Evolutionary conservation across 345 rosid species (phyloP).

Genomic region (Gossypium stocksii): DNA sequence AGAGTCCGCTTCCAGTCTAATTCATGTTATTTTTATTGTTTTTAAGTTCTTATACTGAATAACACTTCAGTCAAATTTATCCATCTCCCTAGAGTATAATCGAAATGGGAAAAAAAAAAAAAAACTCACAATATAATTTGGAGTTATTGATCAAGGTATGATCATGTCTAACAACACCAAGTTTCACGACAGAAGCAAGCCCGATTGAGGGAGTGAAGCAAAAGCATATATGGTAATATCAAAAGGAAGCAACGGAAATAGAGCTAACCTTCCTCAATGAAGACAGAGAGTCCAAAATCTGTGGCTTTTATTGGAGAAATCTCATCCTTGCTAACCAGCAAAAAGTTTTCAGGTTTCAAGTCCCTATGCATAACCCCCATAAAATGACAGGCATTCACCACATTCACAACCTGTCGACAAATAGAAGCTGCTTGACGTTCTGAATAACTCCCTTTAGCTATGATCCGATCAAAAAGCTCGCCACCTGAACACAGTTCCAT

Average conservation of each 20-base stretch:
- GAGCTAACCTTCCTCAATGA: slow-evolving; percentile 72
- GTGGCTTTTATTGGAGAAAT: slow-evolving; percentile 66
- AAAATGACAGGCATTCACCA: slow-evolving; percentile 85
- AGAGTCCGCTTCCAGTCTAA: not conserved
- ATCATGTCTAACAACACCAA: not conserved
- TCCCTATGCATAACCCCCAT: slow-evolving; percentile 95
- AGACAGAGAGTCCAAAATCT: slow-evolving; percentile 84
- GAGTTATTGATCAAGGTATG: not conserved
- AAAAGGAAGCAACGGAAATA: not conserved
- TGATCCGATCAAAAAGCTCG: slow-evolving; percentile 86
- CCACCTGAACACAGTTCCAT: slow-evolving; percentile 98
- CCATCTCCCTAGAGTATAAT: not conserved
- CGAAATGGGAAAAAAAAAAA: not conserved
- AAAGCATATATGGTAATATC: not conserved
- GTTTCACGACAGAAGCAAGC: too few relatives aligned
- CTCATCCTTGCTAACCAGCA: slow-evolving; percentile 48
- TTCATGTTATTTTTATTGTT: not conserved
- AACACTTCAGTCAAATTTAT: not conserved
- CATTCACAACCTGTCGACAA: slow-evolving; percentile 69
- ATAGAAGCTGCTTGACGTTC: slow-evolving; percentile 83
- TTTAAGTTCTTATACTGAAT: not conserved
- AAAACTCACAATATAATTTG: not conserved
- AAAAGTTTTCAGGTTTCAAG: slow-evolving; percentile 93
- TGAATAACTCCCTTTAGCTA: slow-evolving; percentile 62
- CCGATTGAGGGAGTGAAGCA: not conserved